Percentiles rank a stretch among this genome's conserved stretches.
phyloP scores from a whole-genome alignment of 2,329 filamentous ascomycete genomes.

The Penicillium psychrosexuale region DNA sequence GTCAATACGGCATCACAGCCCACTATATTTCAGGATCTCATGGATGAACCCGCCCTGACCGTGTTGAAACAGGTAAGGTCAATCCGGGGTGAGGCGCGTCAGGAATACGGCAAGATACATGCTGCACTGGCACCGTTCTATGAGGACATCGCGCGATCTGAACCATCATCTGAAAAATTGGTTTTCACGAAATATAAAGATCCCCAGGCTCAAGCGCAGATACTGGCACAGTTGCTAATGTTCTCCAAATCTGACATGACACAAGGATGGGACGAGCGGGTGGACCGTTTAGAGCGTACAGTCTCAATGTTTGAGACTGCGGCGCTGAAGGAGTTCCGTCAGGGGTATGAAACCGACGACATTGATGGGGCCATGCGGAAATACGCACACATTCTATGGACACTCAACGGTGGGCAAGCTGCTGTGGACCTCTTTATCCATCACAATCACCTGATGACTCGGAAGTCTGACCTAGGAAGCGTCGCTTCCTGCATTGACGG shows the following conservation, averaged over 20 bases:
- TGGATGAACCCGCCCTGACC: constrained; percentile 63
- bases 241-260: constrained; percentile 82
- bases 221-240: constrained; percentile 73
- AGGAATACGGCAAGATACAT: constrained; percentile 89
- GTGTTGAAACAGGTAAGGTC: constrained; percentile 71
- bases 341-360: constrained; percentile 85
- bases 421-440: constrained; percentile 83
- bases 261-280: constrained; percentile 67
- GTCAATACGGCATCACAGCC: constrained; percentile 34
- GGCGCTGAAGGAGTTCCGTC: constrained; percentile 85
- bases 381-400: constrained; percentile 81
- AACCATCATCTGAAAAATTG: constrained; percentile 71
- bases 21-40: constrained; percentile 40
- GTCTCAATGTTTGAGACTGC: constrained; percentile 84
- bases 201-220: constrained; percentile 84
- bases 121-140: constrained; percentile 87
- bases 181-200: constrained; percentile 84
- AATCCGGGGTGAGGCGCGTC: constrained; percentile 75
- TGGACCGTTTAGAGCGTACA: constrained; percentile 71
- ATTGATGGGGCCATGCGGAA: constrained; percentile 83
- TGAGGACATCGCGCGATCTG: constrained; percentile 68
- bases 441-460: constrained; percentile 78
- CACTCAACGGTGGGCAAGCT: constrained; percentile 74
- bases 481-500: constrained; percentile 78
- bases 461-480: constrained; percentile 67